Evolutionary conservation across 75 land plant genomes (phyloP).

Genomic region (Azolla pinnata): DNA sequence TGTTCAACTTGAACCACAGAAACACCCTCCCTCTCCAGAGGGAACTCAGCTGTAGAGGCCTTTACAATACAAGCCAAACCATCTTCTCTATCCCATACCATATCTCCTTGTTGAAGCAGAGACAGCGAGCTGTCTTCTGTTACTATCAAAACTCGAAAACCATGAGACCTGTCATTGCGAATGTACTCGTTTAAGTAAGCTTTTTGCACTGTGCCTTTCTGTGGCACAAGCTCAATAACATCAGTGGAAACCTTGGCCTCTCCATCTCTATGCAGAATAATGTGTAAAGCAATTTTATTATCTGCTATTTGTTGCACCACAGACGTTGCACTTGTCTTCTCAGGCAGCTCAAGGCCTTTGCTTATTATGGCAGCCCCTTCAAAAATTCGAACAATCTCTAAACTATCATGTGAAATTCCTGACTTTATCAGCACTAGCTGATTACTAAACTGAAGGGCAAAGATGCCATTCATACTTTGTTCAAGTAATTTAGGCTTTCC

Average conservation of each 20-base stretch:
- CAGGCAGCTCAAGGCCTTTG: constrained; percentile 49
- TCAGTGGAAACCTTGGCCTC: constrained; percentile 41
- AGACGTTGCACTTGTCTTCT: constrained; percentile 54
- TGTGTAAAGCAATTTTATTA: constrained; percentile 30
- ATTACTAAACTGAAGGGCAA: constrained; percentile 35
- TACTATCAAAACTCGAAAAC: constrained; percentile 83
- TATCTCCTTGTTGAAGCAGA: constrained; percentile 79
- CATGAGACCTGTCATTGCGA: constrained; percentile 71
- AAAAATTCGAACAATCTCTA: constrained; percentile 37
- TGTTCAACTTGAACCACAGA: constrained; percentile 92
- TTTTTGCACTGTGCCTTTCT: constrained; percentile 55
- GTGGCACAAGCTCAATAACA: constrained; percentile 44
- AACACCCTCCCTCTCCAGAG: constrained; percentile 72
- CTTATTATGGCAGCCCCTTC: constrained; percentile 36
- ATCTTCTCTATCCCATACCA: constrained; percentile 97
- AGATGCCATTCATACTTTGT: constrained; percentile 31
- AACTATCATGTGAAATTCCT: constrained; percentile 20
- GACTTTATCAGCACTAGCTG: constrained; percentile 36
- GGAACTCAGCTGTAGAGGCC: constrained; percentile 72
- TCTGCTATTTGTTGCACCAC: constrained; percentile 37
- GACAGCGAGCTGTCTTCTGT: constrained; percentile 83
- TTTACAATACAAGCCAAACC: constrained; percentile 83
- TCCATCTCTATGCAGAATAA: constrained; percentile 34
- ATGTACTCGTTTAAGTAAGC: constrained; percentile 73
- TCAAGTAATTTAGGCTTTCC: constrained; percentile 35